A percentile compares a stretch with the other conserved stretches of the same genome.
These are phyloP conservation scores for Didymella segeticola DNA, from an alignment of 2,329 filamentous ascomycete species.

Conservation along the genomic window DNA sequence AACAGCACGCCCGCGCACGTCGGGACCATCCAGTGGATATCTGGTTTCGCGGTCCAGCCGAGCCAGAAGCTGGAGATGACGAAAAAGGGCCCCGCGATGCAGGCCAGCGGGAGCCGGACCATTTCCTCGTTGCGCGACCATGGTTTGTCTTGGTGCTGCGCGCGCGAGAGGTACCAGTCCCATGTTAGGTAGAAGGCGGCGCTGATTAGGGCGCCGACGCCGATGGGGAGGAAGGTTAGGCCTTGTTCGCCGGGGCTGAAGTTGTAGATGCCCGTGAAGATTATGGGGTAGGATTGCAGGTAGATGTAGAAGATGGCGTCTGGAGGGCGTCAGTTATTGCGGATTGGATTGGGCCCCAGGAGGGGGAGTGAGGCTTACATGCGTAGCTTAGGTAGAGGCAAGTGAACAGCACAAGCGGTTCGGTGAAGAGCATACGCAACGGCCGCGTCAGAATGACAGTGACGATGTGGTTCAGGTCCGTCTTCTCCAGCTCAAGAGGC, in stretches of 20 bases:
- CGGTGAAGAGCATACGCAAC: constrained; percentile 74
- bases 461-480: constrained; percentile 65
- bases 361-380: constrained; percentile 54
- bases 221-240: constrained; percentile 73
- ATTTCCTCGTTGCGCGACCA: constrained; percentile 72
- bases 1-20: constrained; percentile 52
- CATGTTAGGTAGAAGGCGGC: constrained; percentile 69
- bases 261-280: constrained; percentile 69
- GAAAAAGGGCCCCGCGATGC: constrained; percentile 69
- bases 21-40: constrained; percentile 55
- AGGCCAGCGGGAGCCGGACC: constrained; percentile 74
- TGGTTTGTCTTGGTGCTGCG: constrained; percentile 53
- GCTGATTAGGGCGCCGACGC: constrained; percentile 65
- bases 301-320: constrained; percentile 72
- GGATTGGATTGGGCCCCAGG: not conserved
- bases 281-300: constrained; percentile 74
- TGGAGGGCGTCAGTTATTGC: constrained; percentile 13
- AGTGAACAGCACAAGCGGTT: constrained; percentile 74
- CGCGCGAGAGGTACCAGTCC: constrained; percentile 65
- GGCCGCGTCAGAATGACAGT: constrained; percentile 75
- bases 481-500: constrained; percentile 68
- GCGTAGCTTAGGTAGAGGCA: constrained; percentile 71
- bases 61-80: constrained; percentile 53
- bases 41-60: constrained; percentile 49
- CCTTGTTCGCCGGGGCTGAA: constrained; percentile 70